Conservation (phyloP, 2,329 filamentous ascomycete species). For the Colletotrichum somersetense region DNA sequence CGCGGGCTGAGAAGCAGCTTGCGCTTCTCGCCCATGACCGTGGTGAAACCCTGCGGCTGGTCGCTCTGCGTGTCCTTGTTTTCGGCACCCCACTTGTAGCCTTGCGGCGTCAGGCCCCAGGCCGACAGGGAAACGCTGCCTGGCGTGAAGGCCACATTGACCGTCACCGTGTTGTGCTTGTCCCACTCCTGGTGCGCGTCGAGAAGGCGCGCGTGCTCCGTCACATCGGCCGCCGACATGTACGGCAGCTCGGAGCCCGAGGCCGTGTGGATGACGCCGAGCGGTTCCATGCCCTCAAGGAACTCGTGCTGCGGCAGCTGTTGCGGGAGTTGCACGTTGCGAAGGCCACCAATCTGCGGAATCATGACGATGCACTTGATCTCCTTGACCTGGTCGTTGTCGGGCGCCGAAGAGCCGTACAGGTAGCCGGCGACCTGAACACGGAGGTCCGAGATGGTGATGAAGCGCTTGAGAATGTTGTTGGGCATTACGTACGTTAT, state of each 20-base stretch:
- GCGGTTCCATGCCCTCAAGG: constrained; percentile 85
- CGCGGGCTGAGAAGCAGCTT: constrained; percentile 93
- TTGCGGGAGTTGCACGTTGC: constrained; percentile 91
- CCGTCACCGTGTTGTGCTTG: constrained; percentile 89
- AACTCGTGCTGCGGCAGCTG: constrained; percentile 93
- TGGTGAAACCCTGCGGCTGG: constrained; percentile 93
- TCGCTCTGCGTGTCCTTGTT: constrained; percentile 95
- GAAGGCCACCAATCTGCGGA: constrained; percentile 93
- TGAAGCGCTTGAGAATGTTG: constrained; percentile 98
- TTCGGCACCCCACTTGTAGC: constrained; percentile 96
- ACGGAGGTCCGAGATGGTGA: constrained; percentile 94
- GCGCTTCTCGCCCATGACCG: constrained; percentile 93
- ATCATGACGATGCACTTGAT: constrained; percentile 97
- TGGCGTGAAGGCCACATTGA: constrained; percentile 96
- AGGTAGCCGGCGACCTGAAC: constrained; percentile 97
- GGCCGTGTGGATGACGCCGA: constrained; percentile 95
- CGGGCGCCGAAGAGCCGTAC: constrained; percentile 90
- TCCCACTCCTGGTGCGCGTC: constrained; percentile 83
- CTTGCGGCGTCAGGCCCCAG: constrained; percentile 90
- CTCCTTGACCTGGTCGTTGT: constrained; percentile 98
- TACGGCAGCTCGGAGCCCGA: constrained; percentile 95
- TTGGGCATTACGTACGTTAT: constrained; percentile 99
- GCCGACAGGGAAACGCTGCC: constrained; percentile 95
- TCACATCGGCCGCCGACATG: constrained; percentile 96
- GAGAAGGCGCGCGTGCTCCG: constrained; percentile 91